Evolutionary conservation across 768 basidiomycete genomes (phyloP), one percentile per base, ranked within the genome.

Genomic region (Candolleomyces efflorescens): DNA sequence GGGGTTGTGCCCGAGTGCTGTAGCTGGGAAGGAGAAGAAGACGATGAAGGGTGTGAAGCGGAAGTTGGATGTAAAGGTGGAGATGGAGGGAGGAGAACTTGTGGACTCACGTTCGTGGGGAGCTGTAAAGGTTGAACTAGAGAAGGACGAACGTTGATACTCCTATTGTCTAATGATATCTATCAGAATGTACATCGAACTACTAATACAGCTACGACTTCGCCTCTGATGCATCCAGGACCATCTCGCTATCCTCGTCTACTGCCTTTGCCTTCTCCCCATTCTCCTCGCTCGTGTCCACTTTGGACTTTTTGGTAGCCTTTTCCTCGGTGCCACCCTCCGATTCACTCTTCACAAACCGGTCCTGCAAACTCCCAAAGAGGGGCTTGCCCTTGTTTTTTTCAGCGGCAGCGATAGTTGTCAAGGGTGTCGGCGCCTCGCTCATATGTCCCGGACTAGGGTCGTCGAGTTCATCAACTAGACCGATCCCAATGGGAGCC

Each of bases 381-480:
- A 59, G 48, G 5, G 58, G 58, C n/a, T 59, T 59, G 11, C 43
- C 58, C 3, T 17, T 43, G 7, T 43, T 43, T 13, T 43, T 20
- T 5, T 45, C 43, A 47, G 23, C 53, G n/a, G n/a, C n/a, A 2
- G 58, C 58, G 23, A 49, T 50, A 5, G 41, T 13, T 20, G 58
- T 59, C 17, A 59, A 37, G n/a, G 58, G 58, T 26, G 82, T 87
- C 3, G 90, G 90, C 66, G 84, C 84, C 48, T 92, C 87, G 63
- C 90, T 90, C 78, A 93, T 76, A 69, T 93, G 91, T 20, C 90
- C 91, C 13, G 91, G 91, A 53, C 82, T 76, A 3, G 91, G 90
- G 70, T 92, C 89, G 63, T 93, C 92, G 62, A 93, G 72, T 70
- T 93, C 90, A 62, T 94, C 91, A 26, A 94, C 92, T 17, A 93